Percentiles rank a stretch among this genome's conserved stretches.
phyloP scores from a whole-genome alignment of 306 rosid genomes.

The Prunus padus region DNA sequence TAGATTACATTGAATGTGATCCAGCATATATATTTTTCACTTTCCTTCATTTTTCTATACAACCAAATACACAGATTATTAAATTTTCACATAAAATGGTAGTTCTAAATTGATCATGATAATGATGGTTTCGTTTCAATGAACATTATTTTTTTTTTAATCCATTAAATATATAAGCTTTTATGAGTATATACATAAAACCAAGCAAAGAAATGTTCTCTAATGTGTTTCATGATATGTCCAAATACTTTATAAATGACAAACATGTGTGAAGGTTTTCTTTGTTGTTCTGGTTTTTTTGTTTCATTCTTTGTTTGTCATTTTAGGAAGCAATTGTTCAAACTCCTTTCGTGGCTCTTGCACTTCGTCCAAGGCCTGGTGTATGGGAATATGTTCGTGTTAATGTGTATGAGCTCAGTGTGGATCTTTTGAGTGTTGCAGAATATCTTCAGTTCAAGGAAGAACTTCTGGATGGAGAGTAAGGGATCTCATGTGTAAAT shows the following conservation, averaged over 20 bases:
- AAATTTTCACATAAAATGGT: too few relatives aligned
- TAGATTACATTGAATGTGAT: too few relatives aligned
- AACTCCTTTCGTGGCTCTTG: conserved; percentile 73
- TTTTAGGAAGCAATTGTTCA: conserved; percentile 67
- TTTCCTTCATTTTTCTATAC: too few relatives aligned
- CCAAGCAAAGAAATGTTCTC: too few relatives aligned
- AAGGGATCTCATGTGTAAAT: conserved; percentile 31
- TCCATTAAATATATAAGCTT: too few relatives aligned
- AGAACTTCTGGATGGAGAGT: conserved; percentile 63
- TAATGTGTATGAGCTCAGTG: conserved; percentile 64
- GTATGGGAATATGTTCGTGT: conserved; percentile 79
- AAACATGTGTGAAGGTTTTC: neutral
- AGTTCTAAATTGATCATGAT: too few relatives aligned
- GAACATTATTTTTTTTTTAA: too few relatives aligned
- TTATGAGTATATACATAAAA: neutral
- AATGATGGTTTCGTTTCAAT: too few relatives aligned
- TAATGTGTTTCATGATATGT: too few relatives aligned
- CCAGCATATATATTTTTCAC: too few relatives aligned
- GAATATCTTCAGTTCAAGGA: conserved; percentile 75
- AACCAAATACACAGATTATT: too few relatives aligned
- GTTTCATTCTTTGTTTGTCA: conserved; percentile 11
- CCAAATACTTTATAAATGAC: too few relatives aligned
- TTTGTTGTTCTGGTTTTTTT: neutral
- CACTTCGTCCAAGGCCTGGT: conserved; percentile 81
- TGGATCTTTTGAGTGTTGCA: conserved; percentile 67